Percentiles rank a stretch among this genome's conserved stretches.
These are phyloP conservation scores for Chytriomyces hyalinus DNA, from an alignment of 192 early-diverging fungal species.

Conservation along the genomic window DNA sequence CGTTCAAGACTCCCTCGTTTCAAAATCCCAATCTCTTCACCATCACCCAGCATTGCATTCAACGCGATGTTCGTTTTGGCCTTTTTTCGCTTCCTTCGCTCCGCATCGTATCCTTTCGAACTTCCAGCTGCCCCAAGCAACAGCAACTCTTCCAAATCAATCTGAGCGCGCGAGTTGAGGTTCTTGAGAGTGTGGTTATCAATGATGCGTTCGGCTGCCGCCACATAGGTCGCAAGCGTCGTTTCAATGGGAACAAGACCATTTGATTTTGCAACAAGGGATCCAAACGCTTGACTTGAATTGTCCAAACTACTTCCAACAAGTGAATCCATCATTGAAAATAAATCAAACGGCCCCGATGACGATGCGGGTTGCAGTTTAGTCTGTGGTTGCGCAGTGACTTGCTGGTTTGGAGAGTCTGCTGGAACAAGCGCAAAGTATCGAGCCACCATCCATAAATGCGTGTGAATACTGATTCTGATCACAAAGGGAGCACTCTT, in stretches of 20 bases:
- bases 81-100: slow-evolving; percentile 14
- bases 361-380: background rate
- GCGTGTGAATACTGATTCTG: slow-evolving; percentile 38
- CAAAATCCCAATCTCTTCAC: slow-evolving; percentile 7
- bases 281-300: background rate
- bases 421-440: slow-evolving; percentile 50
- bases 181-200: background rate
- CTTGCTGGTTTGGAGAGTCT: slow-evolving; percentile 24
- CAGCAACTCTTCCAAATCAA: slow-evolving; percentile 29
- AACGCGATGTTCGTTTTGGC: background rate
- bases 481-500: background rate
- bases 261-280: slow-evolving; percentile 8
- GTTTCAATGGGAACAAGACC: slow-evolving; percentile 28
- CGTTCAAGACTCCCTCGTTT: slow-evolving; percentile 28
- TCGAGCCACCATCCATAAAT: slow-evolving; percentile 38
- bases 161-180: background rate
- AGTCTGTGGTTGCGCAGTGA: slow-evolving; percentile 4
- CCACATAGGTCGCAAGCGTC: slow-evolving; percentile 16
- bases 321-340: slow-evolving; percentile 19
- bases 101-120: slow-evolving; percentile 21
- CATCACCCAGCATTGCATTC: background rate
- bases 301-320: background rate
- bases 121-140: slow-evolving; percentile 17
- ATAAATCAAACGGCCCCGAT: background rate
- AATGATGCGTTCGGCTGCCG: slow-evolving; percentile 13